These are phyloP conservation scores for Nevesoporus exiguus DNA, from an alignment of 768 basidiomycete species.

Conservation along the genomic window DNA sequence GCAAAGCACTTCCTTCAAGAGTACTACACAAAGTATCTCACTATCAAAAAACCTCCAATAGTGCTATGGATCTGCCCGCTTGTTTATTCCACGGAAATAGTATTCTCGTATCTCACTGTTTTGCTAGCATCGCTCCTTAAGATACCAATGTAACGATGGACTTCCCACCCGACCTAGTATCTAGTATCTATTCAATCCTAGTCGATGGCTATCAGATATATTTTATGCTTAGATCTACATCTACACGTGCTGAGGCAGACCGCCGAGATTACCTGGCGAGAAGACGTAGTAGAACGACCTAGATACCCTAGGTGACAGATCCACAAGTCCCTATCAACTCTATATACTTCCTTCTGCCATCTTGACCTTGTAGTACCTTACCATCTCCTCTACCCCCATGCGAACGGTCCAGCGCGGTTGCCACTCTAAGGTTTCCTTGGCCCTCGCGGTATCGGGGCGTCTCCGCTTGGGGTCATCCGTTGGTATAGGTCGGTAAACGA, in stretches of 20 bases:
- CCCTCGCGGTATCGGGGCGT: conserved; percentile 88
- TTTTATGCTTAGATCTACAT: conserved; percentile 20
- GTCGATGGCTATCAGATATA: not conserved
- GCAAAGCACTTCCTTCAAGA: conserved; percentile 20
- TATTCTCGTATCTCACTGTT: conserved; percentile 13
- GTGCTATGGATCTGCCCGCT: not conserved
- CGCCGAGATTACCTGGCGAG: not conserved
- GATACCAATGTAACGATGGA: conserved; percentile 11
- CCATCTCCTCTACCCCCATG: conserved; percentile 95
- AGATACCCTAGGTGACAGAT: not conserved
- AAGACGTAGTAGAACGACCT: not conserved
- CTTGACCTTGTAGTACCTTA: conserved; percentile 87
- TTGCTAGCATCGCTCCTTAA: conserved; percentile 10
- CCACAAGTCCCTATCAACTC: not conserved
- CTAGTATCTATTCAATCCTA: conserved; percentile 12
- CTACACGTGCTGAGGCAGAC: conserved; percentile 2
- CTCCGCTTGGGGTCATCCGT: conserved; percentile 94
- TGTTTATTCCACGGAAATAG: conserved; percentile 6
- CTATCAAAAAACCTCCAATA: conserved; percentile 15
- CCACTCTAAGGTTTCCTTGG: conserved; percentile 82
- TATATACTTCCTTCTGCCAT: conserved; percentile 81
- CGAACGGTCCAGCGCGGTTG: conserved; percentile 90
- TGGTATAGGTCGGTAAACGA: conserved; percentile 79
- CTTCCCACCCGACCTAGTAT: conserved; percentile 5
- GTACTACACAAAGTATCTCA: conserved; percentile 3